phyloP scores from a whole-genome alignment of 352 stramenopile species.

The Phytopythium litorale region DNA sequence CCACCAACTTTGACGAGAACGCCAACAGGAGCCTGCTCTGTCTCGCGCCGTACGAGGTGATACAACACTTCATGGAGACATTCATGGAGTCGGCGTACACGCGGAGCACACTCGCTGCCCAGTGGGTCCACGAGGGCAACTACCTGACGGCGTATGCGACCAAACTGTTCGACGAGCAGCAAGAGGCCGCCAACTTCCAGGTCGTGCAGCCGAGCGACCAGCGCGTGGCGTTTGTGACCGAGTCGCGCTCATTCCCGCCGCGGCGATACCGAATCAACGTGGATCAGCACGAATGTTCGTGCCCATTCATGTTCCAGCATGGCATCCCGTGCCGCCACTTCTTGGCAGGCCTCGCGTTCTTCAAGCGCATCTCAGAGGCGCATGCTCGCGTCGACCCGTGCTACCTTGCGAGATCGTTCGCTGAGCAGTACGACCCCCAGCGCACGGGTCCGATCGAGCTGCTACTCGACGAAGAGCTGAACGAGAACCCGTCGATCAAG shows the following conservation, averaged over 20 bases:
- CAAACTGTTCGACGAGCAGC: constrained; percentile 23
- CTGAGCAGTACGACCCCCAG: constrained; percentile 21
- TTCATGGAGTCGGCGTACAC: constrained; percentile 28
- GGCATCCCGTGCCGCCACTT: constrained; percentile 31
- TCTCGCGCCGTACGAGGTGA: constrained; percentile 27
- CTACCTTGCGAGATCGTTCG: constrained; percentile 21
- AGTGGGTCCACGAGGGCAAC: constrained; percentile 20
- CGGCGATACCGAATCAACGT: constrained; percentile 29
- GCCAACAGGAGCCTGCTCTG: constrained; percentile 14
- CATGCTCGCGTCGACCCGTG: constrained; percentile 15
- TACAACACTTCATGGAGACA: constrained; percentile 34
- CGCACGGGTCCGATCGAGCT: constrained; percentile 24
- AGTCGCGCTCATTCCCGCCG: constrained; percentile 30
- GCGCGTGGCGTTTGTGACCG: constrained; percentile 25
- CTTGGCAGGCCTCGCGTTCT: constrained; percentile 21
- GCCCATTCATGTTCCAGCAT: constrained; percentile 29
- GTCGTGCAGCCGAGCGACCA: constrained; percentile 28
- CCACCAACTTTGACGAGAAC: constrained; percentile 20
- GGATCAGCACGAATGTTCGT: constrained; percentile 24
- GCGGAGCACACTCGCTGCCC: constrained; percentile 18
- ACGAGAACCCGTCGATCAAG: constrained; percentile 22
- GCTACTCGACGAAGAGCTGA: constrained; percentile 26
- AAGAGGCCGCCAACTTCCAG: constrained; percentile 27
- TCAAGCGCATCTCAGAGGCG: constrained; percentile 20
- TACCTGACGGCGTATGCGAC: constrained; percentile 19